Evolutionary conservation across 768 basidiomycete genomes (phyloP).

Genomic region (Tylopilus felleus): DNA sequence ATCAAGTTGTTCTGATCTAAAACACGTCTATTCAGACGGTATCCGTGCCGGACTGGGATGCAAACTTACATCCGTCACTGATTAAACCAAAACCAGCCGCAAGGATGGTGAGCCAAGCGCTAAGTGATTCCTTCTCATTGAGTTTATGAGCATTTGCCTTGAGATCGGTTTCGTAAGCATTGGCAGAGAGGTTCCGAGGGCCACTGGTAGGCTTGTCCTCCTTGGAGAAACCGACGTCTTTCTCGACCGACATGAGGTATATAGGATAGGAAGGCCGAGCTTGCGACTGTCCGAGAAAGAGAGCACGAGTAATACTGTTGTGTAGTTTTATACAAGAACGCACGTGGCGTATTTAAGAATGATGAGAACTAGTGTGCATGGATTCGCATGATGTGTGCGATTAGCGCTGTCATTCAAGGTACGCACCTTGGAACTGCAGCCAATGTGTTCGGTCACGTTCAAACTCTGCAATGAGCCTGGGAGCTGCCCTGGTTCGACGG

Average conservation of each 20-base stretch:
- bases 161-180: slow-evolving; percentile 22
- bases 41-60: neutral
- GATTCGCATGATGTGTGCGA: neutral
- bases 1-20: slow-evolving; percentile 68
- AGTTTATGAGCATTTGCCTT: slow-evolving; percentile 24
- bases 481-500: neutral
- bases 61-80: slow-evolving; percentile 52
- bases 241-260: slow-evolving; percentile 22
- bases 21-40: slow-evolving; percentile 2
- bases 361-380: neutral
- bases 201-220: slow-evolving; percentile 4
- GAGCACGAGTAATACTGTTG: neutral
- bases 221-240: slow-evolving; percentile 11
- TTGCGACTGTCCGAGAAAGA: neutral
- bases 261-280: neutral
- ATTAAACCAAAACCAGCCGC: slow-evolving; percentile 65
- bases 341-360: slow-evolving; percentile 20
- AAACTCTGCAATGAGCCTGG: neutral
- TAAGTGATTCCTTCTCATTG: slow-evolving; percentile 43
- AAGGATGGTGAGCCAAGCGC: slow-evolving; percentile 60
- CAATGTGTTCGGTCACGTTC: neutral
- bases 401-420: slow-evolving; percentile 5
- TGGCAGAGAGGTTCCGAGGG: slow-evolving; percentile 19
- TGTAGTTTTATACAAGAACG: slow-evolving; percentile 22
- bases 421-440: slow-evolving; percentile 3